Percentiles rank a stretch among this genome's conserved stretches.
phyloP scores from a whole-genome alignment of 768 basidiomycete species.

The Sporobolomyces roseus region DNA sequence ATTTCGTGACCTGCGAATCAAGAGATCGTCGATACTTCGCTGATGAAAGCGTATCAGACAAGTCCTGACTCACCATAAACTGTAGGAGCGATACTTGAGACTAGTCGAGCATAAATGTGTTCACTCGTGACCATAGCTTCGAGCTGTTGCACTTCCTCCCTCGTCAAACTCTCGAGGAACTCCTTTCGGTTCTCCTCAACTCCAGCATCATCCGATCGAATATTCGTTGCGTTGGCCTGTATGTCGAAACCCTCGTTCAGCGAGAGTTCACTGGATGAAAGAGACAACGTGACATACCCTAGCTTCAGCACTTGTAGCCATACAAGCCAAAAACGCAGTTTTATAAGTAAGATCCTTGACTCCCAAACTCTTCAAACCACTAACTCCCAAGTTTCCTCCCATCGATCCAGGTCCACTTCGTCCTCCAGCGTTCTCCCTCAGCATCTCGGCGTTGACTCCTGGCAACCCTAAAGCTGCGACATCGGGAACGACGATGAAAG shows the following conservation, averaged over 20 bases:
- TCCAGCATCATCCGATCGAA: conserved; percentile 82
- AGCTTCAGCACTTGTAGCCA: conserved; percentile 88
- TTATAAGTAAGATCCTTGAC: conserved; percentile 96
- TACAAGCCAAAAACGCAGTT: conserved; percentile 95
- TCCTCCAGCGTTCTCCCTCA: conserved; percentile 71
- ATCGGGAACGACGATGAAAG: conserved; percentile 97
- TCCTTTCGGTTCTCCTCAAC: conserved; percentile 57
- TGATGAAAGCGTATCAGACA: background rate
- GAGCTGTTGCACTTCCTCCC: conserved; percentile 91
- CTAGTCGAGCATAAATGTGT: conserved; percentile 88
- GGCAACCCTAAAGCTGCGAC: conserved; percentile 92
- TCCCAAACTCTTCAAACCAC: conserved; percentile 87
- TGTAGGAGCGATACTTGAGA: conserved; percentile 92
- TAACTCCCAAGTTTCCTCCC: conserved; percentile 63
- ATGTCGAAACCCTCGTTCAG: no score
- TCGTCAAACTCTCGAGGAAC: conserved; percentile 82
- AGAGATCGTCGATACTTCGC: background rate
- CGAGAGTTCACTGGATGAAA: background rate
- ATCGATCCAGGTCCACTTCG: conserved; percentile 62
- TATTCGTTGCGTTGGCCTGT: conserved; percentile 71
- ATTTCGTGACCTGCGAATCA: conserved; percentile 73
- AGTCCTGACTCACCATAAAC: conserved; percentile 63
- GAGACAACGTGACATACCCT: conserved; percentile 58
- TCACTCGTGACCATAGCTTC: conserved; percentile 89
- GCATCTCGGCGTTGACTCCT: conserved; percentile 87